A percentile compares a stretch with the other conserved stretches of the same genome.
These are phyloP conservation scores for Tetrapyrgos nigripes DNA, from an alignment of 1,284 basidiomycete genomes.

Conservation along the genomic window DNA sequence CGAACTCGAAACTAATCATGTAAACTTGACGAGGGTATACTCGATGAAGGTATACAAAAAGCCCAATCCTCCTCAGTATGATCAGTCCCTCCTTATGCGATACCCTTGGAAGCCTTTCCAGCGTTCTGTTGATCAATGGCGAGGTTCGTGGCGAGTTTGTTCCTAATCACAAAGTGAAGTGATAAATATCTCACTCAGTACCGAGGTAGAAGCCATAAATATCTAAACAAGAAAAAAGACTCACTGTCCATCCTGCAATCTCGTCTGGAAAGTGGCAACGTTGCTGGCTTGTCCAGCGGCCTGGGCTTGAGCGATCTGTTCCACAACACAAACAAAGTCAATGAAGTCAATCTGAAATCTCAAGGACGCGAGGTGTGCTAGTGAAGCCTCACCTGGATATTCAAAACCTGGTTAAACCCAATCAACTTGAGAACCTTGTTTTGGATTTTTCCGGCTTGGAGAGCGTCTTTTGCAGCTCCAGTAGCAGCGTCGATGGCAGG, in stretches of 20 bases:
- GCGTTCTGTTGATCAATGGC: constrained; percentile 37
- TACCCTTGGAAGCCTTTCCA: constrained; percentile 40
- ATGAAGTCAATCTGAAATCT: no score
- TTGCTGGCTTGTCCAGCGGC: constrained; percentile 37
- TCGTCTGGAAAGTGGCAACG: constrained; percentile 36
- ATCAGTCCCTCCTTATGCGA: no score
- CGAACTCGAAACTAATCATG: no score
- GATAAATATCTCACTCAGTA: neutral
- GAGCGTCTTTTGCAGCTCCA: constrained; percentile 44
- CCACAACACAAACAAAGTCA: no score
- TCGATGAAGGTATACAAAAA: no score
- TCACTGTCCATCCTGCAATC: no score
- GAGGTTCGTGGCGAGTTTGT: constrained; percentile 44
- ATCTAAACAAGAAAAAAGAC: no score
- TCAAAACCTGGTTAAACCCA: constrained; percentile 44
- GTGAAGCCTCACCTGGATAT: constrained; percentile 40
- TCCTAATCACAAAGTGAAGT: constrained; percentile 20
- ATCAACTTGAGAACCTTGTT: constrained; percentile 61
- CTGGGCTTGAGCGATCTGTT: constrained; percentile 46
- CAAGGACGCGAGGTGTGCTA: neutral
- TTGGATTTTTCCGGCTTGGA: constrained; percentile 54
- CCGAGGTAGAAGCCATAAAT: neutral
- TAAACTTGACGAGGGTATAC: no score
- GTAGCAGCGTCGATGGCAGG: constrained; percentile 48
- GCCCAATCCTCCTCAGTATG: no score